Evolutionary conservation across 345 rosid species (phyloP), one percentile per base, ranked within the genome.

Genomic region (Erysimum cheiranthoides): DNA sequence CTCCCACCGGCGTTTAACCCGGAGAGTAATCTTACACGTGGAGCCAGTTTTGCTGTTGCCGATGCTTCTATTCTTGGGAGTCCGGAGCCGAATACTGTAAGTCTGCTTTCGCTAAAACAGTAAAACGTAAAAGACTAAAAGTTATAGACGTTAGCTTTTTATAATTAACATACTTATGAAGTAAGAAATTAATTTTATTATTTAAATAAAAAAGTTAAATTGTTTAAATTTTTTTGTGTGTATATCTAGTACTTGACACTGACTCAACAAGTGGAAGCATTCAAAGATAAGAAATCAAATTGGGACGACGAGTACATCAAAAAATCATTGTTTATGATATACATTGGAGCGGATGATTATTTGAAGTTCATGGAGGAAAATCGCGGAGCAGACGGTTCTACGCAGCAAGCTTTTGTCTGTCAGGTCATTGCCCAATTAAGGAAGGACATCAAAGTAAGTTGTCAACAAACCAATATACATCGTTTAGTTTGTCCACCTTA

Each of bases 301-400:
- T 79, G 82, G 82, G 70, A 8, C 7, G 79, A 49, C 2, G 25
- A 27, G 2, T 49, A 61, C 54, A 52, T 74, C 6, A 25, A 4
- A 38, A 2, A 64, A 25, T 71, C 77, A 56, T 5, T 80, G 56
- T 75, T 69, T 50, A 45, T 79, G 76, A 53, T 75, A 32, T 58
- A 51, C 58, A 75, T 80, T 5, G 77, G 80, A 11, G 67, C 70
- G 0, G 63, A 80, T 16, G 83, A 80, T 39, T 80, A 80, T 30
- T 28, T 71, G 7, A 66, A 65, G 11, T 75, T 65, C 74, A 66
- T 0, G 45, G 53, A 73, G 53, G 5, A 2, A 17, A 13, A 75
- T 57, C 80, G 71, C 27, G 46, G 2, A 1, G 66, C 76, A 9
- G 60, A 46, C 18, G n/a, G 61, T 31, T 27, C 80, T 54, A 43